Evolutionary conservation across 495 filamentous ascomycete species (phyloP), one percentile per base, ranked within the genome.

Genomic region (Schizothecium vesticola): DNA sequence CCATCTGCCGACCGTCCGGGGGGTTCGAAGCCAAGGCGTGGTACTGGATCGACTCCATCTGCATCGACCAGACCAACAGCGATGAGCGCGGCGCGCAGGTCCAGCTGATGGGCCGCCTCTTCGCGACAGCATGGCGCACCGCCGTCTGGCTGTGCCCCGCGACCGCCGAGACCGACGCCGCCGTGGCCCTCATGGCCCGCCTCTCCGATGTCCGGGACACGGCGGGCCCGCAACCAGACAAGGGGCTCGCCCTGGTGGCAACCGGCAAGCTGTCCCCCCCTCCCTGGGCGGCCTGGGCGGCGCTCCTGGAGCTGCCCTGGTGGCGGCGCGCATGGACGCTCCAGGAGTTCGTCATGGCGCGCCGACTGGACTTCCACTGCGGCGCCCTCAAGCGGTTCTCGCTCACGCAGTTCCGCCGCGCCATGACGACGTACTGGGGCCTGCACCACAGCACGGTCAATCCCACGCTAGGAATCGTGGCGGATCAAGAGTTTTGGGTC

Each of bases 1-100:
- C 24, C 29, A 22, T 36, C 21, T 63, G 61, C 61, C 19, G 21
- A 2, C 9, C 21, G 3, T 7, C 12, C 13, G 25, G 59, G 3
- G 13, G 4, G 28, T 31, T 61, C 31, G 19, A n/a, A 2, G n/a
- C 0, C 29, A 22, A 26, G 1, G n/a, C 10, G 2, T 36, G 33
- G 33, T 23, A 12, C 7, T 63, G 61, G 61, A 63, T 63, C 29
- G 31, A 63, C 33, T 36, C 61, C 13, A 63, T 63, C 21, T 51
- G 61, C 61, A 63, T 63, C 31, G 36, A 63, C 61, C 61, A 51
- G 8, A 31, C 31, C 12, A 31, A 63, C 31, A 12, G 29, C 61
- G 31, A 63, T n/a, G 31, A 63, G 61, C 28, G 31, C 3, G 61
- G 16, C 2, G 23, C 16, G 6, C 61, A 63, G 28, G 31, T 63